phyloP scores from a whole-genome alignment of 208 protist genomes.

The Acanthamoeba royreba region DNA sequence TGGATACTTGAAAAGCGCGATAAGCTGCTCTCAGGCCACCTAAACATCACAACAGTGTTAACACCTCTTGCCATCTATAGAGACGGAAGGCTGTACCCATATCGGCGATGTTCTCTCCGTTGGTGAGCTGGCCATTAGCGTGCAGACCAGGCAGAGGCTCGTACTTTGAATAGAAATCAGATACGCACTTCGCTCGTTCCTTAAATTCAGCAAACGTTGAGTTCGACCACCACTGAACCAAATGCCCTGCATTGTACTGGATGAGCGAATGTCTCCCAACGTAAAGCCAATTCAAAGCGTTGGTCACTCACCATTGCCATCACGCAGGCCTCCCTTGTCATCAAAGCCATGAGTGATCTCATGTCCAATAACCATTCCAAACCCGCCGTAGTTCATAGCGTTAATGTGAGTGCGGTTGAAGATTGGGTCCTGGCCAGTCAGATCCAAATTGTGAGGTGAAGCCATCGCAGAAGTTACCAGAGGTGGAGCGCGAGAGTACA shows the following conservation, averaged over 20 bases:
- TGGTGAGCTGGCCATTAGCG: conserved; percentile 35
- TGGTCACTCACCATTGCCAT: neutral
- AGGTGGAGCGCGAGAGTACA: too few relatives aligned
- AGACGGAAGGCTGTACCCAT: neutral
- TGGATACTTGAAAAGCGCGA: neutral
- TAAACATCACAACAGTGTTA: neutral
- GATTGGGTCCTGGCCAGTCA: neutral
- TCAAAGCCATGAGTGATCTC: conserved; percentile 43
- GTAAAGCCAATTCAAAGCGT: too few relatives aligned
- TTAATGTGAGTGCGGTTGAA: neutral
- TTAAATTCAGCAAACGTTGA: neutral
- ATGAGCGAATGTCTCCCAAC: too few relatives aligned
- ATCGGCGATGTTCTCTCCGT: conserved; percentile 46
- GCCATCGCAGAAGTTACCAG: too few relatives aligned
- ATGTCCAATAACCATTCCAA: conserved; percentile 43
- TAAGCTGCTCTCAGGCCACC: conserved; percentile 1
- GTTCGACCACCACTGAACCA: conserved; percentile 9
- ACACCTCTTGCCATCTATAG: too few relatives aligned
- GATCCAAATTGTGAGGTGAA: too few relatives aligned
- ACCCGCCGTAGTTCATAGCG: conserved; percentile 10
- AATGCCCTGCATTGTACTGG: too few relatives aligned
- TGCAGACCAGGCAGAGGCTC: neutral
- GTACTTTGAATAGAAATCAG: conserved; percentile 13
- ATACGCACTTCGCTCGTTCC: neutral
- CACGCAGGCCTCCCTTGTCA: neutral